A percentile compares a stretch with the other conserved stretches of the same genome.
These are phyloP conservation scores for Pestalotiopsis sp. DNA, from an alignment of 2,329 filamentous ascomycete species.

Conservation along the genomic window DNA sequence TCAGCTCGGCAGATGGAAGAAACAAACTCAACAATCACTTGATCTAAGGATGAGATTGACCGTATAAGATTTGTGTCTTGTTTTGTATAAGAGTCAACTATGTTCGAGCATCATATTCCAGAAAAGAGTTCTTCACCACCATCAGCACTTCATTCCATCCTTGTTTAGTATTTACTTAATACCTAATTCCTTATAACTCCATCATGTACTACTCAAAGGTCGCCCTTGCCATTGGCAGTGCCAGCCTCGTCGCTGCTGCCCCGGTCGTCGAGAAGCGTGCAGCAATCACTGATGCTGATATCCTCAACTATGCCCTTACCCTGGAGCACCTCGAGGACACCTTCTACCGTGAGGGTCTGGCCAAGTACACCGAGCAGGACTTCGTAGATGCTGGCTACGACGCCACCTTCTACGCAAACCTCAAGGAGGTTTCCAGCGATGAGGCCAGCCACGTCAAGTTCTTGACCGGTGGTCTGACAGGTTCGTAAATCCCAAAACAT, in stretches of 20 bases:
- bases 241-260: slow-evolving; percentile 6
- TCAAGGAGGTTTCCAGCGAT: slow-evolving; percentile 57
- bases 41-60: neutral
- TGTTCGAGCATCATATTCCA: neutral
- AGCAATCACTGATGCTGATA: slow-evolving; percentile 19
- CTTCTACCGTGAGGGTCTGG: slow-evolving; percentile 63
- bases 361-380: slow-evolving; percentile 55
- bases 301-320: slow-evolving; percentile 49
- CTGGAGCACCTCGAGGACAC: slow-evolving; percentile 61
- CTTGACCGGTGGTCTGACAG: slow-evolving; percentile 44
- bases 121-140: neutral
- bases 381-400: slow-evolving; percentile 55
- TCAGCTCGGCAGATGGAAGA: neutral
- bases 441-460: slow-evolving; percentile 45
- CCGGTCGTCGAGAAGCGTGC: slow-evolving; percentile 4
- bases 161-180: neutral
- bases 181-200: neutral
- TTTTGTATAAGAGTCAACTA: neutral
- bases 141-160: neutral
- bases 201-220: slow-evolving; percentile 4
- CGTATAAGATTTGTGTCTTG: neutral
- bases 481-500: neutral
- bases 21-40: neutral
- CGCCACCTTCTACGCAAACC: slow-evolving; percentile 56
- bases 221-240: neutral